Conservation (phyloP, 768 basidiomycete genomes). For the Auriscalpium orientale region DNA sequence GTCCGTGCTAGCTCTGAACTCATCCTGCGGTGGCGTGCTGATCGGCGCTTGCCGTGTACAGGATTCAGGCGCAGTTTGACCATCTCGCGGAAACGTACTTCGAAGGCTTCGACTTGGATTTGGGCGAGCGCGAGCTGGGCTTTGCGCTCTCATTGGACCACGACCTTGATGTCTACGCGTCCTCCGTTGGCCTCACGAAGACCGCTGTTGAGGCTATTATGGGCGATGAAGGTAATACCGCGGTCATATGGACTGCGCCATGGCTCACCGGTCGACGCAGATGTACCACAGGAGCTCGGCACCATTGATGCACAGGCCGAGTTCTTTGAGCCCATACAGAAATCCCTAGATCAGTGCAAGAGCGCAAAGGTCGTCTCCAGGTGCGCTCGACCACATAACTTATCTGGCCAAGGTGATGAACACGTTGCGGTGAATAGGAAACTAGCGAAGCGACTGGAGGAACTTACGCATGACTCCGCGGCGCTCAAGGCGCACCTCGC, state of each 20-base stretch:
- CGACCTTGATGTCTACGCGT: constrained; percentile 91
- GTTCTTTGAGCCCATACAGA: constrained; percentile 76
- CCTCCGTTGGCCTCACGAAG: constrained; percentile 84
- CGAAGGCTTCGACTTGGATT: constrained; percentile 70
- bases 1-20: constrained; percentile 36
- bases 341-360: constrained; percentile 74
- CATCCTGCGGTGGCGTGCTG: not conserved
- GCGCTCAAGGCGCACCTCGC: constrained; percentile 69
- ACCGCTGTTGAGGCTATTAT: constrained; percentile 70
- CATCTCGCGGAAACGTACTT: constrained; percentile 89
- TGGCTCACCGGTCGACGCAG: constrained; percentile 29
- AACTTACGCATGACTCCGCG: constrained; percentile 60
- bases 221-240: constrained; percentile 63
- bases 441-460: constrained; percentile 78
- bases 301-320: constrained; percentile 68
- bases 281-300: constrained; percentile 65
- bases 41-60: constrained; percentile 22
- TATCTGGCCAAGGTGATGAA: not conserved
- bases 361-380: constrained; percentile 73
- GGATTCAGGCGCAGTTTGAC: constrained; percentile 89
- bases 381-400: constrained; percentile 32
- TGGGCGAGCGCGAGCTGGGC: constrained; percentile 85
- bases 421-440: constrained; percentile 45
- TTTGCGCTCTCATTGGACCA: constrained; percentile 76
- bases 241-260: not conserved